Percentiles rank a stretch among this genome's conserved stretches.
Evolutionary conservation across 495 filamentous ascomycete genomes (phyloP).

Genomic region (Penicillium canescens): DNA sequence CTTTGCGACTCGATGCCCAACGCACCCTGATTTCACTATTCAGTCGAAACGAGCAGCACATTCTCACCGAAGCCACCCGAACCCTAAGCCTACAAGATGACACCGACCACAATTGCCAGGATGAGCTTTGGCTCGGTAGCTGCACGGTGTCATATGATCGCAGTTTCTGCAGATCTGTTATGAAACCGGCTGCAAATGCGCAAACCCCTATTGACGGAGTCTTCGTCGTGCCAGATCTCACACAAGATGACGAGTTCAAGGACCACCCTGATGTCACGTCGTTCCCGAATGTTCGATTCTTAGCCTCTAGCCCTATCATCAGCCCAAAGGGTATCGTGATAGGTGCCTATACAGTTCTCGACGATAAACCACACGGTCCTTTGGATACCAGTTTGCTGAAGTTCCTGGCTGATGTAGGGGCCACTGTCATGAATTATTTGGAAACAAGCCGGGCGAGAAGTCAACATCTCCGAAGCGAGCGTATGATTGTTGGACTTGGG

Average conservation of each 20-base stretch:
- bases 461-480: slow-evolving; percentile 15
- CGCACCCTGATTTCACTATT: slow-evolving; percentile 60
- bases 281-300: slow-evolving; percentile 52
- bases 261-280: slow-evolving; percentile 26
- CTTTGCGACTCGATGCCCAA: slow-evolving; percentile 49
- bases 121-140: slow-evolving; percentile 42
- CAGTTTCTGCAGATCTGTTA: slow-evolving; percentile 47
- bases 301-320: slow-evolving; percentile 32
- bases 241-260: slow-evolving; percentile 26
- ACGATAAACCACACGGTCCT: slow-evolving; percentile 14
- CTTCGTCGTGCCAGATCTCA: slow-evolving; percentile 19
- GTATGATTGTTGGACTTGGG: slow-evolving; percentile 20
- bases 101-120: slow-evolving; percentile 26
- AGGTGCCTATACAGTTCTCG: slow-evolving; percentile 16
- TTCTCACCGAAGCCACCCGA: slow-evolving; percentile 63
- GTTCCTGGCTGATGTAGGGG: slow-evolving; percentile 10
- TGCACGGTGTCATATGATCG: slow-evolving; percentile 40
- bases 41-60: slow-evolving; percentile 53
- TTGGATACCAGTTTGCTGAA: neutral
- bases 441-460: slow-evolving; percentile 4
- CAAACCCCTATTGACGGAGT: slow-evolving; percentile 10
- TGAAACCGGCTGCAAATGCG: slow-evolving; percentile 17
- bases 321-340: slow-evolving; percentile 14
- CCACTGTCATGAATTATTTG: slow-evolving; percentile 18
- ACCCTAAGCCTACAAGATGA: slow-evolving; percentile 45